Percentiles rank a stretch among this genome's conserved stretches.
phyloP scores from a whole-genome alignment of 306 rosid genomes.

The Trifolium pratense region DNA sequence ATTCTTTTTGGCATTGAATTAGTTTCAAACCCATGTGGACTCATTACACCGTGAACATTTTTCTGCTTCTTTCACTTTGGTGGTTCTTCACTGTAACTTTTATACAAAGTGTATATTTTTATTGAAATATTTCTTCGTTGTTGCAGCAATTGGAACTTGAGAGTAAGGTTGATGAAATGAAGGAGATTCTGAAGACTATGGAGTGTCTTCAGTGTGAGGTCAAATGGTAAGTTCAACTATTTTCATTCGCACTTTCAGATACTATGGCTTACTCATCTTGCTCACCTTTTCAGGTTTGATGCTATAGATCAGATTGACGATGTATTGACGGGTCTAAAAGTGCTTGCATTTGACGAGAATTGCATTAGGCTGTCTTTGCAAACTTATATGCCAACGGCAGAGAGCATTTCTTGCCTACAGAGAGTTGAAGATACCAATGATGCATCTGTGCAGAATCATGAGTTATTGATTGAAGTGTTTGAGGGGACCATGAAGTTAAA shows the following conservation, averaged over 20 bases:
- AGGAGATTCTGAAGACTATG: constrained; percentile 60
- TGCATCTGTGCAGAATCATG: constrained; percentile 57
- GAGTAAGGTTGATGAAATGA: constrained; percentile 67
- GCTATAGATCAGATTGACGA: constrained; percentile 70
- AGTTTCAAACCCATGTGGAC: constrained; percentile 24
- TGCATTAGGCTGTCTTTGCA: constrained; percentile 74
- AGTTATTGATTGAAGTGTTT: constrained; percentile 69
- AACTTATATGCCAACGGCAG: constrained; percentile 66
- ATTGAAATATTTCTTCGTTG: constrained; percentile 19
- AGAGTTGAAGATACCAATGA: constrained; percentile 51
- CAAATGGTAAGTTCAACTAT: constrained; percentile 58
- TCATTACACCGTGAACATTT: constrained; percentile 16
- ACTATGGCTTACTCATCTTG: constrained; percentile 32
- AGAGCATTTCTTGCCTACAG: constrained; percentile 47
- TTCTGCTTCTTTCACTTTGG: constrained; percentile 9
- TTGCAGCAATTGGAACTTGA: constrained; percentile 82
- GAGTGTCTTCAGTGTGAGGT: constrained; percentile 62
- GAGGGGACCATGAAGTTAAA: constrained; percentile 68
- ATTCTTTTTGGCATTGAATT: constrained; percentile 8
- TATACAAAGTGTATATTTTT: constrained; percentile 1
- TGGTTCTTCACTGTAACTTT: constrained; percentile 9
- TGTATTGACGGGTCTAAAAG: constrained; percentile 70
- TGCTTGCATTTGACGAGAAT: constrained; percentile 65
- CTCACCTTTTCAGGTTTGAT: constrained; percentile 68
- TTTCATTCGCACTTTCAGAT: constrained; percentile 24